Conservation (phyloP, 108 stramenopile genomes). For the Conticribra weissflogii region DNA sequence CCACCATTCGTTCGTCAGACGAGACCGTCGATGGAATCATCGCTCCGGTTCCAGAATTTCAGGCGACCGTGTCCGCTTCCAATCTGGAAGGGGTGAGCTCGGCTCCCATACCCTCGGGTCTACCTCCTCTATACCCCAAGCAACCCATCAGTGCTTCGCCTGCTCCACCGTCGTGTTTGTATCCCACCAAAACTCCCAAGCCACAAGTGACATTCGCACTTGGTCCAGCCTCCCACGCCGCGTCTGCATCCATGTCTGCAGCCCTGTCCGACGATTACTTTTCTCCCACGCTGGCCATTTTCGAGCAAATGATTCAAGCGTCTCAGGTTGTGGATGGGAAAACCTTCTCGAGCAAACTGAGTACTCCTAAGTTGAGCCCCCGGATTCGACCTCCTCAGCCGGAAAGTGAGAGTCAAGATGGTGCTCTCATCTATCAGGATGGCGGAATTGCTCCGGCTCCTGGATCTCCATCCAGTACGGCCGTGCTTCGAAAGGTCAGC, state of each 20-base stretch:
- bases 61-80: no score
- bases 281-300: slow-evolving; percentile 49
- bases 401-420: no score
- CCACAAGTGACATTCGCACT: neutral
- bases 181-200: neutral
- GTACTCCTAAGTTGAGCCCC: slow-evolving; percentile 37
- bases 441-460: no score
- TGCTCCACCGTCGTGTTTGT: neutral
- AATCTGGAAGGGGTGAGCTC: no score
- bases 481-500: slow-evolving; percentile 16
- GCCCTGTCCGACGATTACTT: slow-evolving; percentile 27
- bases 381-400: slow-evolving; percentile 4
- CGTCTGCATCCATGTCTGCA: no score
- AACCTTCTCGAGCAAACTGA: slow-evolving; percentile 7
- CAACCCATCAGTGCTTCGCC: no score
- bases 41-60: no score
- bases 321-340: slow-evolving; percentile 34
- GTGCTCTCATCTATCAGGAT: no score
- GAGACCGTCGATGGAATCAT: no score
- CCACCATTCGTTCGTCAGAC: neutral
- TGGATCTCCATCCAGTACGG: no score
- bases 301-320: slow-evolving; percentile 52
- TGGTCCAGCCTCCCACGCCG: neutral
- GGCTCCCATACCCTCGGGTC: no score
- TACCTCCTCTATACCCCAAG: no score